These are phyloP conservation scores for Fusarium sp. DNA, from an alignment of 2,329 filamentous ascomycete genomes.

Conservation along the genomic window DNA sequence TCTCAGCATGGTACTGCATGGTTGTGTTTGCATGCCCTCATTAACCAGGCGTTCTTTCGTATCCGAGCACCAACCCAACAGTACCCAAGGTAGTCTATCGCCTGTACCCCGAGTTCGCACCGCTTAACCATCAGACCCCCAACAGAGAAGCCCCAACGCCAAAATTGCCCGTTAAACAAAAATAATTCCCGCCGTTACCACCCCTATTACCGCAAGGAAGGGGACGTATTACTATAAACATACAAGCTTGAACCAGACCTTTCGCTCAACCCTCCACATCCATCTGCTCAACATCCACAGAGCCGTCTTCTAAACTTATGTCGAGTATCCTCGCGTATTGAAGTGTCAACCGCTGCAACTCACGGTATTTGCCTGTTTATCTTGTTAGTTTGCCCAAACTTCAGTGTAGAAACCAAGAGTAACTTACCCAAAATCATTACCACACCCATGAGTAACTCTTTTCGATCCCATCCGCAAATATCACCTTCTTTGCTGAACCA, in stretches of 20 bases:
- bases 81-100: constrained; percentile 31
- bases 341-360: constrained; percentile 93
- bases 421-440: constrained; percentile 90
- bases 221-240: constrained; percentile 29
- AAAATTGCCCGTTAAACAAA: constrained; percentile 28
- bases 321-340: constrained; percentile 90
- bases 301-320: constrained; percentile 64
- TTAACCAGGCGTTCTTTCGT: constrained; percentile 29
- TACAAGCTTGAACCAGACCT: constrained; percentile 31
- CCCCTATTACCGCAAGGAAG: neutral
- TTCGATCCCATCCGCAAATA: constrained; percentile 91
- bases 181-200: constrained; percentile 13
- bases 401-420: neutral
- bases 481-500: constrained; percentile 77
- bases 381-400: constrained; percentile 50
- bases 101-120: constrained; percentile 18
- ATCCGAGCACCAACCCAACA: constrained; percentile 21
- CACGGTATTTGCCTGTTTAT: constrained; percentile 86
- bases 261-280: constrained; percentile 55
- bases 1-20: constrained; percentile 30
- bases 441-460: constrained; percentile 88
- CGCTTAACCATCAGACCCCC: constrained; percentile 20
- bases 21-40: constrained; percentile 35
- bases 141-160: constrained; percentile 38
- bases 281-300: constrained; percentile 60